phyloP scores from a whole-genome alignment of 2,329 filamentous ascomycete genomes.

The Fusarium fracticaudum region DNA sequence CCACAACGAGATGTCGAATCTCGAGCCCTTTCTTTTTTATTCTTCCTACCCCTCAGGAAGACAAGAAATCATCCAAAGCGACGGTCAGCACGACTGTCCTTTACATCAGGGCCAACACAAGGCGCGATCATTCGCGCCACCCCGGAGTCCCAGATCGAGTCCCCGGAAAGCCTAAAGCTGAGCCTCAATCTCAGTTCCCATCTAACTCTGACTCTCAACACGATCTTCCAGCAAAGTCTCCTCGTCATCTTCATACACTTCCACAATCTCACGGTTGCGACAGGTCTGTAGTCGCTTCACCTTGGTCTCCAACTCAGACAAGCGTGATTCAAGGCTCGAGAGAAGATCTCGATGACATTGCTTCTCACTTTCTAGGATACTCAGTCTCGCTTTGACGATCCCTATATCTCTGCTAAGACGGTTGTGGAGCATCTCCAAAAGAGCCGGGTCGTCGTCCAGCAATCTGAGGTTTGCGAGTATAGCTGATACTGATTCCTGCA shows the following conservation, averaged over 20 bases:
- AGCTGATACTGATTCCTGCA: not conserved
- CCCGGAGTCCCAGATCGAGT: too few species aligned
- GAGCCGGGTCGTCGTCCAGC: not conserved
- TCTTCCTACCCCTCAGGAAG: fast-evolving
- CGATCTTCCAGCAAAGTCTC: not conserved
- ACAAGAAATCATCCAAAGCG: not conserved
- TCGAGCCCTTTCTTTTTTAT: not conserved
- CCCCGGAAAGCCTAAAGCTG: not conserved
- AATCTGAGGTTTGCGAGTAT: not conserved
- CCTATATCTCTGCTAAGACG: not conserved
- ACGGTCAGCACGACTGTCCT: not conserved
- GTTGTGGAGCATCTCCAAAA: too few species aligned
- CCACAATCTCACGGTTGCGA: too few species aligned
- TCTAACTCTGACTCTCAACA: not conserved
- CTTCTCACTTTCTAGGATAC: not conserved
- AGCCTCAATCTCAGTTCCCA: not conserved
- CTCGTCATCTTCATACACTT: not conserved
- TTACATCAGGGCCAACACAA: not conserved
- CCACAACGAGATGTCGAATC: not conserved
- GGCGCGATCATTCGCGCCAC: not conserved
- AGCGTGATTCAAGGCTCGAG: not conserved
- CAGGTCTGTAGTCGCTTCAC: too few species aligned
- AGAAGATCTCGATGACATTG: not conserved
- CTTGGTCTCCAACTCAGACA: not conserved
- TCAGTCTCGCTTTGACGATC: not conserved